phyloP scores from a whole-genome alignment of 176 grass and related monocot genomes.

The Ensete glaucum region DNA sequence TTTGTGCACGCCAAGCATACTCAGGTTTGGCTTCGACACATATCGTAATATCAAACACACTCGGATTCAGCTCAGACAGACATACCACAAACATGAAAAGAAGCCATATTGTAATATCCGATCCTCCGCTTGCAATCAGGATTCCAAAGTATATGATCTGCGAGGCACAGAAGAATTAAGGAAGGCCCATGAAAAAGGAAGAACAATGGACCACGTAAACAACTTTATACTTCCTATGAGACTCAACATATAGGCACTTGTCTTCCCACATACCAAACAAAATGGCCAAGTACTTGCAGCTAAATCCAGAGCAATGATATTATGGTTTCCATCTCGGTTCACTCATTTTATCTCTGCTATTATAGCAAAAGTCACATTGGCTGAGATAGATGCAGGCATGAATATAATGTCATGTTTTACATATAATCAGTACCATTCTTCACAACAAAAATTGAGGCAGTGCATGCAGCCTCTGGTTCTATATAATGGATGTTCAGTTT shows the following conservation, averaged over 20 bases:
- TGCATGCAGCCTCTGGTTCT: neutral
- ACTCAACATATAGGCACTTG: neutral
- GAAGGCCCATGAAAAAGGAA: neutral
- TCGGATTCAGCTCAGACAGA: neutral
- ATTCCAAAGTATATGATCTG: slow-evolving; percentile 82
- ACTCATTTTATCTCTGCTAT: neutral
- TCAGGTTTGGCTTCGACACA: slow-evolving; percentile 23
- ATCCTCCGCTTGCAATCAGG: slow-evolving; percentile 57
- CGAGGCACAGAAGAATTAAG: slow-evolving; percentile 14
- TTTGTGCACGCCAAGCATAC: neutral
- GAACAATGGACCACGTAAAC: neutral
- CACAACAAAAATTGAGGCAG: neutral
- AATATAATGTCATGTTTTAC: neutral
- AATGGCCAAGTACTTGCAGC: neutral
- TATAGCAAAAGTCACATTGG: neutral
- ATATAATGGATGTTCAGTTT: neutral
- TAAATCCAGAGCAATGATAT: neutral
- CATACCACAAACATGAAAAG: slow-evolving; percentile 82
- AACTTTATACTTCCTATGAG: neutral
- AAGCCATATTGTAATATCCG: slow-evolving; percentile 63
- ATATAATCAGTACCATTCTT: neutral
- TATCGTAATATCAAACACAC: slow-evolving; percentile 29
- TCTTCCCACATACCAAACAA: neutral
- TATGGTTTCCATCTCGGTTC: neutral
- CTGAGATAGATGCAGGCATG: neutral